Percentiles rank a stretch among this genome's conserved stretches.
These are phyloP conservation scores for Quercus rubra DNA, from an alignment of 306 rosid genomes.

Conservation along the genomic window DNA sequence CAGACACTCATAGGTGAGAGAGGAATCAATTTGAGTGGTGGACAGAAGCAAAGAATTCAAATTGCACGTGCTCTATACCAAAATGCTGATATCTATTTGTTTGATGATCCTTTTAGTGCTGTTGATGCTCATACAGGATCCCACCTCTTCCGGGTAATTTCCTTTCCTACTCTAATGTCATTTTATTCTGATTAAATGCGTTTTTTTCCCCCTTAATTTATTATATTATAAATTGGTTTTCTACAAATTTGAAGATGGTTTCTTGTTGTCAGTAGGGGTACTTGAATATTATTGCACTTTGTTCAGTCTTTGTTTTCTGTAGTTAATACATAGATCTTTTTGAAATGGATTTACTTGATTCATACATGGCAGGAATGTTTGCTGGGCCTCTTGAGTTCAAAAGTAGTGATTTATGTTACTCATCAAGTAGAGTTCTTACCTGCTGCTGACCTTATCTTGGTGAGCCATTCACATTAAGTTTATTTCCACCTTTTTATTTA, in stretches of 20 bases:
- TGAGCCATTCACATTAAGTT: constrained; percentile 22
- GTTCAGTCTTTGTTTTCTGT: no score
- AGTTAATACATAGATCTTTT: no score
- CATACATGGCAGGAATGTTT: constrained; percentile 58
- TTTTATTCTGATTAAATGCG: neutral
- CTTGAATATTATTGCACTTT: no score
- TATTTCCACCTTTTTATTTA: neutral
- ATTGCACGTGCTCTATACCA: constrained; percentile 80
- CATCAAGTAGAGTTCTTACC: constrained; percentile 92
- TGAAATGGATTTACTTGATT: no score
- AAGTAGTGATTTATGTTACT: constrained; percentile 77
- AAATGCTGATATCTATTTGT: constrained; percentile 73
- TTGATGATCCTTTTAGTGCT: constrained; percentile 88
- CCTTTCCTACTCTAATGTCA: neutral
- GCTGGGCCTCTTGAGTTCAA: constrained; percentile 63
- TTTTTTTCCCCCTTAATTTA: neutral
- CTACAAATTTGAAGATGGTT: no score
- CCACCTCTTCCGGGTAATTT: constrained; percentile 59
- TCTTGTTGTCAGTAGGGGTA: no score
- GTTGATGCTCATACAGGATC: constrained; percentile 94
- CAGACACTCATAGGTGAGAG: constrained; percentile 79
- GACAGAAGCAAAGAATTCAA: constrained; percentile 86
- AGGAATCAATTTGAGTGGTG: constrained; percentile 87
- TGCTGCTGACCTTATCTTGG: constrained; percentile 77
- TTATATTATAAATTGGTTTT: no score